Conservation (phyloP, 371 early-diverging fungal species). For the Actinomucor elegans region DNA sequence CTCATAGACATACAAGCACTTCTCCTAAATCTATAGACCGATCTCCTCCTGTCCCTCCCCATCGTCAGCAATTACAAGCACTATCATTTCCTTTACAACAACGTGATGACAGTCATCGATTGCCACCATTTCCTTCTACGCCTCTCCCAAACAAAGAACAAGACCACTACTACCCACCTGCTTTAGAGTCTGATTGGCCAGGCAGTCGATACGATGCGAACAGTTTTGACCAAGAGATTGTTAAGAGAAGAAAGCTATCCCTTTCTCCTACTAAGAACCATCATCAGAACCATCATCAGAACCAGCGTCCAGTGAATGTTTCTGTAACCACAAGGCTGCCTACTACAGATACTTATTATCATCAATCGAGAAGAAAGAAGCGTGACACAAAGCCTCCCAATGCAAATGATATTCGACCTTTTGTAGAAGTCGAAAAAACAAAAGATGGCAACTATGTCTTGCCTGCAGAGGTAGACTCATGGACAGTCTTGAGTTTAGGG, state of each 20-base stretch:
- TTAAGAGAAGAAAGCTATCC: constrained; percentile 9
- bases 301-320: too few relatives aligned
- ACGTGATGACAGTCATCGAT: constrained; percentile 8
- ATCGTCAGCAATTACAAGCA: not conserved
- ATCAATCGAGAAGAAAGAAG: constrained; percentile 40
- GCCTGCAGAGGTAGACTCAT: constrained; percentile 77
- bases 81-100: not conserved
- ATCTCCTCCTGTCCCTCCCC: not conserved
- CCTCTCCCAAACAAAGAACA: constrained; percentile 1
- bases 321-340: not conserved
- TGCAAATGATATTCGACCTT: constrained; percentile 35
- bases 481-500: constrained; percentile 73
- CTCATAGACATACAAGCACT: not conserved
- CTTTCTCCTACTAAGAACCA: not conserved
- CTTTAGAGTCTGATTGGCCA: constrained; percentile 20
- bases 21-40: not conserved
- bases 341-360: constrained; percentile 33
- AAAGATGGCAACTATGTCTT: constrained; percentile 67
- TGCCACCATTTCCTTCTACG: constrained; percentile 6
- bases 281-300: not conserved
- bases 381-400: constrained; percentile 45
- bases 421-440: constrained; percentile 56
- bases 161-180: constrained; percentile 7
- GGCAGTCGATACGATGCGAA: constrained; percentile 21
- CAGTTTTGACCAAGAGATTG: constrained; percentile 12